phyloP scores from a whole-genome alignment of 202 grass and related monocot species.

The Schoenoplectus tabernaemontani region DNA sequence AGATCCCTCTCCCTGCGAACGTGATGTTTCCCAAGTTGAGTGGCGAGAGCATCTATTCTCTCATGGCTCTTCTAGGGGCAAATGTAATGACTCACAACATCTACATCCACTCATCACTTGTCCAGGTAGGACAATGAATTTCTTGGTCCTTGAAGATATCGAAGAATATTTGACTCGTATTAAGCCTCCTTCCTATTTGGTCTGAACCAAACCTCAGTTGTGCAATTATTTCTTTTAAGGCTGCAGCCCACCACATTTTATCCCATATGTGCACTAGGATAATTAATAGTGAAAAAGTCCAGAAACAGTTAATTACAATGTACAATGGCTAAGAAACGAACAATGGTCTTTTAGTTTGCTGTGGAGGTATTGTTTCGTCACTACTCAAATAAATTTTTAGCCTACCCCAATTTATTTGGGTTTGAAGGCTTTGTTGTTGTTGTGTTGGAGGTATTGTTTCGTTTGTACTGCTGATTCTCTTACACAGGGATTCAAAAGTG shows the following conservation, averaged over 20 bases:
- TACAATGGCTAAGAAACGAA: neutral
- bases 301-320: neutral
- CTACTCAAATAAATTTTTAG: no score
- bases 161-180: neutral
- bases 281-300: neutral
- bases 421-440: no score
- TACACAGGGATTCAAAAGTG: neutral
- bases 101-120: slow-evolving; percentile 89
- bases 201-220: neutral
- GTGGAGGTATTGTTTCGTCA: neutral
- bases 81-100: slow-evolving; percentile 98
- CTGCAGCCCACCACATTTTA: neutral
- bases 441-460: no score
- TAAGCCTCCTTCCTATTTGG: neutral
- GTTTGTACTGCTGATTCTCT: neutral
- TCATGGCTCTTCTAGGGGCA: slow-evolving; percentile 95
- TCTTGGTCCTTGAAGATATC: neutral
- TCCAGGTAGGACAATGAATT: slow-evolving; percentile 42
- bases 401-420: no score
- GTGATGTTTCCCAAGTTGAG: slow-evolving; percentile 83
- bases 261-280: neutral
- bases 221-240: neutral
- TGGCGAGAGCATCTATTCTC: slow-evolving; percentile 83
- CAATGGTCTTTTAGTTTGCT: neutral
- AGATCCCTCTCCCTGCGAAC: slow-evolving; percentile 65